Percentiles rank a stretch among this genome's conserved stretches.
Evolutionary conservation across 805 yeast genomes (phyloP).

Genomic region (Scheffersomyces ergatensis): DNA sequence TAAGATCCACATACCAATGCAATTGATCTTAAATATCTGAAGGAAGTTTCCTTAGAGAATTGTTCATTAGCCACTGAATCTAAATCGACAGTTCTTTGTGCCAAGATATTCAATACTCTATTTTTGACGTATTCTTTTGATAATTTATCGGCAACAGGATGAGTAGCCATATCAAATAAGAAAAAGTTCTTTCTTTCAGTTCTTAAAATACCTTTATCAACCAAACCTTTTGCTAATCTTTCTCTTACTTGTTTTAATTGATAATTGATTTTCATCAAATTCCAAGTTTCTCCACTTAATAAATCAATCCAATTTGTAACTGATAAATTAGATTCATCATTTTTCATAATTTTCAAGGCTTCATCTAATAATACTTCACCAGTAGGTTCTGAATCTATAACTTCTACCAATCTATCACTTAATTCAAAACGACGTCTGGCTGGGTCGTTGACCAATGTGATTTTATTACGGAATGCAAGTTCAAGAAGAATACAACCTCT

Average conservation of each 20-base stretch:
- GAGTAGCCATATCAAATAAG: conserved; percentile 97
- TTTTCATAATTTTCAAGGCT: conserved; percentile 84
- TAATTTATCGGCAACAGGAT: conserved; percentile 84
- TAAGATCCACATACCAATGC: conserved; percentile 84
- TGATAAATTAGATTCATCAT: conserved; percentile 72
- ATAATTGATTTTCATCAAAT: conserved; percentile 86
- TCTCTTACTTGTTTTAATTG: conserved; percentile 97
- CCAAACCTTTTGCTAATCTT: conserved; percentile 92
- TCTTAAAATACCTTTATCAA: conserved; percentile 93
- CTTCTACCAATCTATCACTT: conserved; percentile 84
- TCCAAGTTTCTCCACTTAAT: conserved; percentile 96
- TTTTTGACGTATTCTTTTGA: conserved; percentile 79
- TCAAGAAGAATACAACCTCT: conserved; percentile 93
- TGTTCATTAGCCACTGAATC: conserved; percentile 44
- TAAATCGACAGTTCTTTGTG: conserved; percentile 64
- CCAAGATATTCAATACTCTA: conserved; percentile 67
- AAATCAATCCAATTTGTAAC: conserved; percentile 93
- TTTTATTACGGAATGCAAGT: conserved; percentile 86
- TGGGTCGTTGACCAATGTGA: conserved; percentile 87
- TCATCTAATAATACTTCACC: conserved; percentile 96
- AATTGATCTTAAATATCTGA: conserved; percentile 71
- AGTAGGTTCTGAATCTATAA: conserved; percentile 79
- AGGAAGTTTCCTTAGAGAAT: conserved; percentile 68
- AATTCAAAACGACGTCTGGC: conserved; percentile 86
- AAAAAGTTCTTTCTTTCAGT: conserved; percentile 95